Base-by-base conservation (phyloP, 495 filamentous ascomycete species). In the Amphirosellinia nigrospora region DNA sequence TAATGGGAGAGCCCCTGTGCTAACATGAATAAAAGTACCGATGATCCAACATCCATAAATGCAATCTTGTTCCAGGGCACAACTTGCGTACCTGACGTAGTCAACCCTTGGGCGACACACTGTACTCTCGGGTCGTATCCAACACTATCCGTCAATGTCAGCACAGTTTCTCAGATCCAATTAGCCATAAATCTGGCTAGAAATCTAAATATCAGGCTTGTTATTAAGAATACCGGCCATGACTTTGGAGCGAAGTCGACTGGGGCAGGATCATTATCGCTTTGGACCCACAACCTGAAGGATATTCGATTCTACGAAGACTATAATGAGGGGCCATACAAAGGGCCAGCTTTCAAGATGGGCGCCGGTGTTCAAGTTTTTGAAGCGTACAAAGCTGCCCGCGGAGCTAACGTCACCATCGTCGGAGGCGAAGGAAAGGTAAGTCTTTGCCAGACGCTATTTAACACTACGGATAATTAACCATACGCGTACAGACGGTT, bases 161-260 rank as follows among this genome's bases (percentile, higher is more conserved):
- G 77, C 56, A 85, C 73, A n/a, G 82, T 84, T 0, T 76, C 80
- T 13, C 85, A 93, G 64, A 82, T 92, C 41, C 87, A 89, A 72
- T 77, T 86, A 2, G 86, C 88, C 5, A 79, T 93, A 21, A 88
- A 88, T 74, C 88, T 92, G 77, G 90, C 90, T 1, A 82, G 86
- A 4, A 86, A 87, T 28, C 60, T 80, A 3, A 86, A 87, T 52
- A 68, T 92, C 13, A 83, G 90, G 39, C 79, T 93, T 16, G 86
- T 89, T 0, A 81, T 93, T 63, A 90, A 89, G 79, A 92, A 91
- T 71, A 94, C 90, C 2, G 91, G 91, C 34, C 90, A 92, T 71
- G 88, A 89, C 72, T 89, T 85, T 73, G 75, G 74, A 45, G 88
- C 86, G 55, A 88, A 88, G 75, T 84, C 74, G 3, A 75, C 75